Evolutionary conservation across 177 flowering plant species (phyloP).

Genomic region (Tripterygium wilfordii): DNA sequence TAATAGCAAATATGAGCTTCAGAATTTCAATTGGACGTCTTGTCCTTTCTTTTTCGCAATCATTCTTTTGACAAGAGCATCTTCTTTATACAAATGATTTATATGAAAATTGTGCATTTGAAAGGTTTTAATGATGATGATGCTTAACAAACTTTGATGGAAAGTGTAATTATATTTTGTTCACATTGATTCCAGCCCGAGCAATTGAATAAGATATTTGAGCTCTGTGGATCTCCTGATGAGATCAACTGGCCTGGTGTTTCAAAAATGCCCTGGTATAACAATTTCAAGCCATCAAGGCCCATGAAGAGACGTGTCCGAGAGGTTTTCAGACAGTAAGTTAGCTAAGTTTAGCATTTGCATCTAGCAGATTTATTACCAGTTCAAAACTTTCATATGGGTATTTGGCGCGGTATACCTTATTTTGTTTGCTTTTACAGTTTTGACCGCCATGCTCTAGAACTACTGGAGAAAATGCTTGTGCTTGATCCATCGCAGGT

Average conservation of each 20-base stretch:
- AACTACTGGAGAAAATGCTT: slow-evolving; percentile 86
- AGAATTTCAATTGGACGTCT: too few species aligned
- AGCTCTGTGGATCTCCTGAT: slow-evolving; percentile 95
- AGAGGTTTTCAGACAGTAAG: slow-evolving; percentile 89
- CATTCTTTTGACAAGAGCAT: too few species aligned
- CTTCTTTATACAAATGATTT: too few species aligned
- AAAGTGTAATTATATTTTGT: not conserved
- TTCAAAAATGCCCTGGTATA: slow-evolving; percentile 87
- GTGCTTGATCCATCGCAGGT: slow-evolving; percentile 96
- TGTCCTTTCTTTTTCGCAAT: too few species aligned
- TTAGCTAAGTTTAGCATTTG: not conserved
- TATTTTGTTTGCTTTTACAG: slow-evolving; percentile 27
- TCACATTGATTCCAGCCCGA: slow-evolving; percentile 59
- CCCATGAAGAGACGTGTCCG: slow-evolving; percentile 83
- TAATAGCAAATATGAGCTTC: too few species aligned
- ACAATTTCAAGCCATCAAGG: slow-evolving; percentile 80
- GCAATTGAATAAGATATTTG: slow-evolving; percentile 89
- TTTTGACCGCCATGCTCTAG: slow-evolving; percentile 92
- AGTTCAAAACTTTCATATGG: too few species aligned
- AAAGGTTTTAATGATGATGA: not conserved
- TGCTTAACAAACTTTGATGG: not conserved
- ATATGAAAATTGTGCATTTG: too few species aligned
- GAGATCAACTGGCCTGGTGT: slow-evolving; percentile 94
- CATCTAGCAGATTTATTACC: not conserved
- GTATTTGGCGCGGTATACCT: too few species aligned